phyloP scores from a whole-genome alignment of 345 rosid genomes.

The Geranium brycei region DNA sequence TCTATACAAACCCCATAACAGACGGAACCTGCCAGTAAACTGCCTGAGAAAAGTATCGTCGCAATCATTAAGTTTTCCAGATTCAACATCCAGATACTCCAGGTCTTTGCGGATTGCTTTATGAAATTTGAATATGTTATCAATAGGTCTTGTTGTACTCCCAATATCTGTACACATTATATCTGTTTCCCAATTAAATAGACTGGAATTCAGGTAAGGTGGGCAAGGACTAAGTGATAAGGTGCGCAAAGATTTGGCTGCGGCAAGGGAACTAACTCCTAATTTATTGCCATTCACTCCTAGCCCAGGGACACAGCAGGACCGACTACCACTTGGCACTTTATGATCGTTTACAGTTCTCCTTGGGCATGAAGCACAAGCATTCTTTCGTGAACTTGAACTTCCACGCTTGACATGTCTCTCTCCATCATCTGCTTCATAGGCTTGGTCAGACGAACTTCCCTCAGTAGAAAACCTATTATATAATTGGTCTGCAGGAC shows the following conservation, averaged over 20 bases:
- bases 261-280: slow-evolving; percentile 54
- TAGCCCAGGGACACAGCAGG: slow-evolving; percentile 78
- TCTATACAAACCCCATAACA: slow-evolving; percentile 83
- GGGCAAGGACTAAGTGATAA: slow-evolving; percentile 51
- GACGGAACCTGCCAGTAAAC: slow-evolving; percentile 68
- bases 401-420: slow-evolving; percentile 39
- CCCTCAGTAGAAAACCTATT: slow-evolving; percentile 42
- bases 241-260: slow-evolving; percentile 61
- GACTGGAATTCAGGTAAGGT: slow-evolving; percentile 75
- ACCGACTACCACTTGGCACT: slow-evolving; percentile 29
- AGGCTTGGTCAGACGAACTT: slow-evolving; percentile 27
- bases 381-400: slow-evolving; percentile 21
- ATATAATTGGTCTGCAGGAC: slow-evolving; percentile 23
- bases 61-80: slow-evolving; percentile 66
- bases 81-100: slow-evolving; percentile 78
- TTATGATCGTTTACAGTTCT: slow-evolving; percentile 19
- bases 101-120: slow-evolving; percentile 84
- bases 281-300: slow-evolving; percentile 56
- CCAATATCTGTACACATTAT: slow-evolving; percentile 31
- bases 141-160: slow-evolving; percentile 57
- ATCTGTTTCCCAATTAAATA: slow-evolving; percentile 73
- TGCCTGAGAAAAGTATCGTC: slow-evolving; percentile 59
- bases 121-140: slow-evolving; percentile 81
- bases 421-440: slow-evolving; percentile 24
- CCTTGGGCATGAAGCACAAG: slow-evolving; percentile 13